Percentiles rank a stretch among this genome's conserved stretches.
Conservation (phyloP, 257 asterid genomes). For the Solanum bukasovii region DNA sequence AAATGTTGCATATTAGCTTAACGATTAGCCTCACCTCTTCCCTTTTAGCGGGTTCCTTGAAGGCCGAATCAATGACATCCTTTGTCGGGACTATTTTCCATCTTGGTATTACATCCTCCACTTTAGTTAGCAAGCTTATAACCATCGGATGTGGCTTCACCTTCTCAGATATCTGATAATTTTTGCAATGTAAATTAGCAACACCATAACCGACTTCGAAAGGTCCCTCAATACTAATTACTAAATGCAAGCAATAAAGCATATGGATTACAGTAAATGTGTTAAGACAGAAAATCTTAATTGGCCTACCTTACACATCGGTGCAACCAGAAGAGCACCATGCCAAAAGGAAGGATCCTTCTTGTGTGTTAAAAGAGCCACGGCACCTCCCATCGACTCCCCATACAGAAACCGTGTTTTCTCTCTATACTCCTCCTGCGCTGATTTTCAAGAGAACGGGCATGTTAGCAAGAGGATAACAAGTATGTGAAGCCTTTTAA, state of each 20-base stretch:
- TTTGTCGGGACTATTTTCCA: constrained; percentile 92
- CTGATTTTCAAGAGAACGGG: constrained; percentile 30
- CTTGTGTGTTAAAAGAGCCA: constrained; percentile 65
- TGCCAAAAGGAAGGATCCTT: constrained; percentile 73
- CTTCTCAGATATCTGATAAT: constrained; percentile 61
- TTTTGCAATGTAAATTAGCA: background rate
- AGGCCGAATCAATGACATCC: constrained; percentile 81
- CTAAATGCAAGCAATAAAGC: background rate
- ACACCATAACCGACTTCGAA: background rate
- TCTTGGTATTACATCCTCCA: constrained; percentile 75
- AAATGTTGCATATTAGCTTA: background rate
- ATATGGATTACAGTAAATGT: background rate
- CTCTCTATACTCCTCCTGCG: constrained; percentile 44
- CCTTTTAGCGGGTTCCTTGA: constrained; percentile 68
- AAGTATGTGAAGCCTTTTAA: background rate
- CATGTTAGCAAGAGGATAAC: background rate
- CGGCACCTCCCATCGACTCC: constrained; percentile 99
- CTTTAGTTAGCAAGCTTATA: constrained; percentile 51
- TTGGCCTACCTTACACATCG: constrained; percentile 78
- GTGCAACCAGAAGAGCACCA: constrained; percentile 89
- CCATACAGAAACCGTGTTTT: constrained; percentile 73
- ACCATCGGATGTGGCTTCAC: constrained; percentile 88
- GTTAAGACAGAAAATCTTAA: background rate
- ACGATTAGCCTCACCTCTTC: constrained; percentile 43
- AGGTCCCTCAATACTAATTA: background rate